Evolutionary conservation across 1,139 yeast genomes (phyloP).

Genomic region (Geotrichum siamense): DNA sequence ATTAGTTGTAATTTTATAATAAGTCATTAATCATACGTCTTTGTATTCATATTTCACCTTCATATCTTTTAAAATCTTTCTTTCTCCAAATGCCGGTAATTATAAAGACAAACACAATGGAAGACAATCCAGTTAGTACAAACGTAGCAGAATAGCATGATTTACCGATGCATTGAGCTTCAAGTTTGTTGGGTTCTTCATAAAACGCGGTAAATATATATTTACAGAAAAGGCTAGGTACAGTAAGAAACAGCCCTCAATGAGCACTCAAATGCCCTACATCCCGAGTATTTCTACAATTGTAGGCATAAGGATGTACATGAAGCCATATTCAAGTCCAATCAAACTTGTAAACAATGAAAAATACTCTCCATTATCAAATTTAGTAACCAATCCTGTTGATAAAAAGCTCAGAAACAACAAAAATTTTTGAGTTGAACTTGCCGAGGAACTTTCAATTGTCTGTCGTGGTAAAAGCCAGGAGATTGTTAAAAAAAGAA

Average conservation of each 20-base stretch:
- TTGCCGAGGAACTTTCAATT: constrained; percentile 45
- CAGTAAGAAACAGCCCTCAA: constrained; percentile 87
- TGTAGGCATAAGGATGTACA: constrained; percentile 80
- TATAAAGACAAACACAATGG: background rate
- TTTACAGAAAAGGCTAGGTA: constrained; percentile 77
- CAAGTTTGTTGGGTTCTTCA: constrained; percentile 35
- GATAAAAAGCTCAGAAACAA: constrained; percentile 29
- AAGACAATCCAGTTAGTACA: background rate
- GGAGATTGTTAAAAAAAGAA: constrained; percentile 52
- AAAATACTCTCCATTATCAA: constrained; percentile 26
- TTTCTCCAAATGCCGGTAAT: background rate
- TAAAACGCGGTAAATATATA: constrained; percentile 60
- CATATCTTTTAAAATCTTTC: background rate
- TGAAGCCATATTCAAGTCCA: constrained; percentile 75
- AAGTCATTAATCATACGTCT: background rate
- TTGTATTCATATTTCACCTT: too few relatives aligned
- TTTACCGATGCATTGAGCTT: background rate
- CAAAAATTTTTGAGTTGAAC: constrained; percentile 26
- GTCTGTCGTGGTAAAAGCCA: constrained; percentile 60
- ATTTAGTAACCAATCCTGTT: constrained; percentile 39
- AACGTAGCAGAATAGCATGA: background rate
- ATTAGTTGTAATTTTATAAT: background rate
- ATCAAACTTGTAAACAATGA: constrained; percentile 45
- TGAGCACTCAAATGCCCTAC: constrained; percentile 82
- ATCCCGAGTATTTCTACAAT: constrained; percentile 84